Percentiles rank a stretch among this genome's conserved stretches.
These are phyloP conservation scores for Calonectria crousiana DNA, from an alignment of 2,329 filamentous ascomycete genomes.

Conservation along the genomic window DNA sequence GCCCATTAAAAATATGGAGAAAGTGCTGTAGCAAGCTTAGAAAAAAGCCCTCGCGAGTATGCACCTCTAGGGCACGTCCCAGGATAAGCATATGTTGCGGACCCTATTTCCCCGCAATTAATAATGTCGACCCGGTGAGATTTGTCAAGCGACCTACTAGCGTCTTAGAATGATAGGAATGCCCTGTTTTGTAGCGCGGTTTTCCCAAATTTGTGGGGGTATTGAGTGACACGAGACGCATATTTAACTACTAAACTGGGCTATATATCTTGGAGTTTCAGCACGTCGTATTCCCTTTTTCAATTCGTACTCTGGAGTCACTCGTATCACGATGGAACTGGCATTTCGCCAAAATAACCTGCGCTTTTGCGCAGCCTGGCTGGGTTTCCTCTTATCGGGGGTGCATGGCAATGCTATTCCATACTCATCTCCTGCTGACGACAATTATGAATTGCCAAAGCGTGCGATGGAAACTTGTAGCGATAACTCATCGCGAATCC, in stretches of 20 bases:
- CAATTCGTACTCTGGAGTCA: neutral
- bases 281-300: neutral
- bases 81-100: neutral
- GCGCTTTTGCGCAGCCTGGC: neutral
- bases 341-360: neutral
- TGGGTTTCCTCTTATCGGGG: neutral
- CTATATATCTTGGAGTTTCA: neutral
- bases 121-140: no score
- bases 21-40: neutral
- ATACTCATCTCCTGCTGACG: no score
- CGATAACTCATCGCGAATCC: neutral
- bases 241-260: neutral
- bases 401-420: neutral
- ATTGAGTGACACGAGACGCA: neutral
- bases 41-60: neutral
- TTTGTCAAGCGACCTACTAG: neutral
- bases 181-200: neutral
- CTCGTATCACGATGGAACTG: neutral
- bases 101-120: neutral
- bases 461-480: neutral
- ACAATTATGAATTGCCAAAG: neutral
- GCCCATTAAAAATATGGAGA: neutral
- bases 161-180: neutral
- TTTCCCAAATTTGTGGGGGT: neutral
- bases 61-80: neutral